Base-by-base conservation (phyloP, 1,284 basidiomycete species). In the Rhizopogon parksii region DNA sequence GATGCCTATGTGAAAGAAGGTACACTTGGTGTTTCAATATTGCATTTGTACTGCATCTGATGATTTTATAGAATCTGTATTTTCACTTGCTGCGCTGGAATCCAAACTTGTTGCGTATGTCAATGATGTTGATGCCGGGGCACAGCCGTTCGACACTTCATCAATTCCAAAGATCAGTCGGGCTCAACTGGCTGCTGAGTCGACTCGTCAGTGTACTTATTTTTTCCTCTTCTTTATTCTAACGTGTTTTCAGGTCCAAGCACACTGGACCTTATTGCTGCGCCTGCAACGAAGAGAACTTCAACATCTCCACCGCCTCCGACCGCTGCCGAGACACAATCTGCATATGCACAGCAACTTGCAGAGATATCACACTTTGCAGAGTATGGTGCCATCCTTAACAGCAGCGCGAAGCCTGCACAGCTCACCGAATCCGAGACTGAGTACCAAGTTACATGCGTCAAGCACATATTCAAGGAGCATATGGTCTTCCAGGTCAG, bases 351-450 rank as follows among this genome's bases (percentile, higher is more conserved):
- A 3, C 77, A 88, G 57, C 91, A 97, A 67, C 82, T 99, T 8
- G 76, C 83, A 2, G 86, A 86, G 54, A 83, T 99, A 12, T 86
- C 93, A 19, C 91, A 98, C 64, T 82, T 99, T 56, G 80, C 81
- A 11, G 71, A 76, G 15, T 99, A 97, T 69, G 96, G 95, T 4
- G 71, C 85, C 43, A 83, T 96, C 45, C 79, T 96, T 64, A 92
- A 89, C 72, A 96, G 92, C 74, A 91, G 85, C 54, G 60, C 78
- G 46, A 91, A 85, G 64, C 85, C 88, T 6, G 73, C 80, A 30
- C 88, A 88, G 60, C 84, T 99, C 53, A 99, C 96, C 27, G 96
- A 99, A 73, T 87, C 82, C 65, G 96, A 98, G 72, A 99, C 95
- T 6, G 96, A 99, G 72, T 99, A 99, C 67, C 93, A 96, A 60